Evolutionary conservation across 2,329 filamentous ascomycete species (phyloP).

Genomic region (Xylariaceae sp.): DNA sequence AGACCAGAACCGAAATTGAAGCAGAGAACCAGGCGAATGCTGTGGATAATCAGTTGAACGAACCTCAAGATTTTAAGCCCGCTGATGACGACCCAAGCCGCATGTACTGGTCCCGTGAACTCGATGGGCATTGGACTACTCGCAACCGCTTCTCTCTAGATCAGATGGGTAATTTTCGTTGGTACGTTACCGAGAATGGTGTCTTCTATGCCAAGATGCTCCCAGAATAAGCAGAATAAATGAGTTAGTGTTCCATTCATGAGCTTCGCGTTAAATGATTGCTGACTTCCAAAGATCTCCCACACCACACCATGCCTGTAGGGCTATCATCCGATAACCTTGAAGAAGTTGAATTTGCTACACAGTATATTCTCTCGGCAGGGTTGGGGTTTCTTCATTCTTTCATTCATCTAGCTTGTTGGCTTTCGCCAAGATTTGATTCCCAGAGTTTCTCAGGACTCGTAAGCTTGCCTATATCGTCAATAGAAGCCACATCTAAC

Average conservation of each 20-base stretch:
- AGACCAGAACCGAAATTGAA: conserved; percentile 55
- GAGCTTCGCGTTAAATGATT: background rate
- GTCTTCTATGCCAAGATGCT: conserved; percentile 68
- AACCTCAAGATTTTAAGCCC: conserved; percentile 69
- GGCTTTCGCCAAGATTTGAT: background rate
- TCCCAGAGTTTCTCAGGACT: background rate
- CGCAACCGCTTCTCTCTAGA: conserved; percentile 67
- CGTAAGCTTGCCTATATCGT: background rate
- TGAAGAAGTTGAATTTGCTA: background rate
- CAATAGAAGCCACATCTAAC: background rate
- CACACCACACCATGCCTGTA: background rate
- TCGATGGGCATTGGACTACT: conserved; percentile 66
- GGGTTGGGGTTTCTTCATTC: background rate
- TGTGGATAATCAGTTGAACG: conserved; percentile 56
- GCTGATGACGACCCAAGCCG: conserved; percentile 65
- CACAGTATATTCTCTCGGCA: background rate
- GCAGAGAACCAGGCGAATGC: conserved; percentile 57
- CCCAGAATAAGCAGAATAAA: conserved; percentile 41
- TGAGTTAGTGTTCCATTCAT: conserved; percentile 24
- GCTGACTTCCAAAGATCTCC: background rate
- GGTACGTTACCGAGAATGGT: conserved; percentile 64
- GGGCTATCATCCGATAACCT: background rate
- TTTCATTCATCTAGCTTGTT: background rate
- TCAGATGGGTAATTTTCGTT: conserved; percentile 61
- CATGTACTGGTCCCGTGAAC: conserved; percentile 67